phyloP scores from a whole-genome alignment of 768 basidiomycete genomes.

The Russula vinacea region DNA sequence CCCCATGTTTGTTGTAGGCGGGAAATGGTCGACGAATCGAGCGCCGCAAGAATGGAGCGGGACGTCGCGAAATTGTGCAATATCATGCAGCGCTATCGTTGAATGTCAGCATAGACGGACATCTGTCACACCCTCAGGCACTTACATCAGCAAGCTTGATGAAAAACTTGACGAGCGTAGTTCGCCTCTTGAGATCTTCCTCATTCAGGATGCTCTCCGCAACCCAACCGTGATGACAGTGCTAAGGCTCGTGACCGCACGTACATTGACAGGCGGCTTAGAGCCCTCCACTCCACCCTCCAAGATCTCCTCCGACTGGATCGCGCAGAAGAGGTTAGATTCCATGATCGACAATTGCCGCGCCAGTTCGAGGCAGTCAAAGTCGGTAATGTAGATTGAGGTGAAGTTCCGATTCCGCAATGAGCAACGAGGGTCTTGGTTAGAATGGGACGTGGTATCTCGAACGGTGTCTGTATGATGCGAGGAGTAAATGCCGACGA shows the following conservation, averaged over 20 bases:
- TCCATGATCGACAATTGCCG: slow-evolving; percentile 95
- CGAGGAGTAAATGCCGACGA: slow-evolving; percentile 72
- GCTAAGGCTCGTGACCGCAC: slow-evolving; percentile 81
- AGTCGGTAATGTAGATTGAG: slow-evolving; percentile 75
- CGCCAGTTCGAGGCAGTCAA: slow-evolving; percentile 88
- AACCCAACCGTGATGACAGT: slow-evolving; percentile 96
- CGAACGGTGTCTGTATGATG: slow-evolving; percentile 45
- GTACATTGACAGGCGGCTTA: slow-evolving; percentile 65
- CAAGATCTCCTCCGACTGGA: slow-evolving; percentile 84
- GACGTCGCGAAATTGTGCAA: slow-evolving; percentile 91
- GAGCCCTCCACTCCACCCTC: slow-evolving; percentile 74
- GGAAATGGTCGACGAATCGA: slow-evolving; percentile 94
- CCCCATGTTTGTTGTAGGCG: slow-evolving; percentile 91
- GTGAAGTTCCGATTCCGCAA: slow-evolving; percentile 63
- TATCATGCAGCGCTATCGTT: slow-evolving; percentile 71
- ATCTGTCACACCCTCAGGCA: slow-evolving; percentile 19
- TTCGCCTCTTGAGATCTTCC: slow-evolving; percentile 81
- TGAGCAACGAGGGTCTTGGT: slow-evolving; percentile 69
- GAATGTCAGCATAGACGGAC: slow-evolving; percentile 14
- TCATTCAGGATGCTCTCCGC: slow-evolving; percentile 92
- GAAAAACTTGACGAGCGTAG: slow-evolving; percentile 79
- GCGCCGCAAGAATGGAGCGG: slow-evolving; percentile 86
- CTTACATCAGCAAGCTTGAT: slow-evolving; percentile 90
- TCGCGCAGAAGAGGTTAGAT: slow-evolving; percentile 78
- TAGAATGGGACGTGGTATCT: slow-evolving; percentile 85